Base-by-base conservation (phyloP, 2,329 filamentous ascomycete species). In the Didymella arachidicola region DNA sequence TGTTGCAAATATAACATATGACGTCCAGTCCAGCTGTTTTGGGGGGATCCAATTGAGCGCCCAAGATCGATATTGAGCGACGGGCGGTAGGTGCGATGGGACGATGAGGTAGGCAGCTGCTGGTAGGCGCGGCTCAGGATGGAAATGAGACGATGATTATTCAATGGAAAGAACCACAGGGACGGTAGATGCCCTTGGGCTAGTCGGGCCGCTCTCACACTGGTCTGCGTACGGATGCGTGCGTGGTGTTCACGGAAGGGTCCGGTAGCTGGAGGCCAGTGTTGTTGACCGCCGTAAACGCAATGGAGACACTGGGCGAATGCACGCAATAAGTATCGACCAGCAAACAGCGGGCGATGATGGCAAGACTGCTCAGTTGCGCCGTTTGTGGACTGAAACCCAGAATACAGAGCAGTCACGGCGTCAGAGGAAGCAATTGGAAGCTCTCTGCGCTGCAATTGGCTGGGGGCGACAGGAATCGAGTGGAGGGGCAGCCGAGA, bases 401-500 rank as follows among this genome's bases (percentile, higher is more conserved):
- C 45, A 42, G 41, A 32, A 54, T 50, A 42, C 45, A 54, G 60
- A 57, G 67, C 62, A 70, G 65, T 66, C 68, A 72, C 68, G 63
- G 67, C 64, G 67, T 69, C 64, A 64, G 66, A 19, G 53, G 62
- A 58, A 70, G 70, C 65, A 72, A 64, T 63, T 64, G 67, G 61
- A 65, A 68, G 60, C 59, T 64, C 53, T 34, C 27, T 38, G 56
- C 43, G 53, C 61, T 54, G 63, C 65, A 69, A 74, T 74, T 73
- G 70, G 71, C 54, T 56, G 62, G 54, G 29, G 6, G 6, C 36
- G 30, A 39, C 47, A 34, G 53, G 45, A 44, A 56, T 51, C 47
- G 56, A 66, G 53, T 48, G 61, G 62, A 60, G 63, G 58, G 56
- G 55, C 50, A 54, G 57, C 47, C 45, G 57, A 56, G 48, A 61